phyloP scores from a whole-genome alignment of 2,329 filamentous ascomycete genomes.

The Xylaria arbuscula region DNA sequence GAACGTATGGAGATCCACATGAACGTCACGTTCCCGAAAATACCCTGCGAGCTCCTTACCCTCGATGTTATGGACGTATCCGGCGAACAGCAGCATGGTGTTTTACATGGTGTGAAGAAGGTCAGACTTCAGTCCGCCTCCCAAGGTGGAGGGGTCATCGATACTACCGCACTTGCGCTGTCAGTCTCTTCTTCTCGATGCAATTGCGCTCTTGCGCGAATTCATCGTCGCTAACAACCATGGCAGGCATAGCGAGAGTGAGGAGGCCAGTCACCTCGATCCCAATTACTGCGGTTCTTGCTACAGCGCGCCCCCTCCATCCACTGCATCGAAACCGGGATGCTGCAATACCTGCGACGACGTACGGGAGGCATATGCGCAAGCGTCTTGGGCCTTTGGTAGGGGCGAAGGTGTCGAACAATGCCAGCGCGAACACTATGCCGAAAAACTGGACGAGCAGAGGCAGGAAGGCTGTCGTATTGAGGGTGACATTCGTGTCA shows the following conservation, averaged over 20 bases:
- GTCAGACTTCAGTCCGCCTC: constrained; percentile 78
- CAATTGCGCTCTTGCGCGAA: constrained; percentile 2
- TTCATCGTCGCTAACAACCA: constrained; percentile 24
- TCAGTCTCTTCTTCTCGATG: constrained; percentile 53
- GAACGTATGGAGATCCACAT: constrained; percentile 99
- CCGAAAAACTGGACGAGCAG: constrained; percentile 86
- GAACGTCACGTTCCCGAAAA: constrained; percentile 93
- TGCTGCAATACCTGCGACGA: constrained; percentile 99
- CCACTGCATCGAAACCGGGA: constrained; percentile 78
- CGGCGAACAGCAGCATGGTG: constrained; percentile 93
- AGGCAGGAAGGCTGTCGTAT: constrained; percentile 93
- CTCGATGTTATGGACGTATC: constrained; percentile 99
- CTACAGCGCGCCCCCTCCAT: constrained; percentile 83
- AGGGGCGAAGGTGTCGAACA: constrained; percentile 93
- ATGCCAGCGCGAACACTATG: constrained; percentile 94
- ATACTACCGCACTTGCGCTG: constrained; percentile 75
- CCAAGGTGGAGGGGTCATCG: constrained; percentile 82
- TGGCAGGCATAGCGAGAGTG: constrained; percentile 73
- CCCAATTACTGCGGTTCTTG: constrained; percentile 94
- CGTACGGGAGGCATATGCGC: constrained; percentile 92
- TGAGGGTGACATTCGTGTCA: constrained; percentile 90
- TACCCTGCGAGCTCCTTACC: constrained; percentile 95
- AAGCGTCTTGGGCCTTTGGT: constrained; percentile 92
- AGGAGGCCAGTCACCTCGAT: constrained; percentile 81
- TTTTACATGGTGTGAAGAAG: constrained; percentile 92